Percentiles rank a stretch among this genome's conserved stretches.
phyloP scores from a whole-genome alignment of 176 grass and related monocot genomes.

The Lolium perenne region DNA sequence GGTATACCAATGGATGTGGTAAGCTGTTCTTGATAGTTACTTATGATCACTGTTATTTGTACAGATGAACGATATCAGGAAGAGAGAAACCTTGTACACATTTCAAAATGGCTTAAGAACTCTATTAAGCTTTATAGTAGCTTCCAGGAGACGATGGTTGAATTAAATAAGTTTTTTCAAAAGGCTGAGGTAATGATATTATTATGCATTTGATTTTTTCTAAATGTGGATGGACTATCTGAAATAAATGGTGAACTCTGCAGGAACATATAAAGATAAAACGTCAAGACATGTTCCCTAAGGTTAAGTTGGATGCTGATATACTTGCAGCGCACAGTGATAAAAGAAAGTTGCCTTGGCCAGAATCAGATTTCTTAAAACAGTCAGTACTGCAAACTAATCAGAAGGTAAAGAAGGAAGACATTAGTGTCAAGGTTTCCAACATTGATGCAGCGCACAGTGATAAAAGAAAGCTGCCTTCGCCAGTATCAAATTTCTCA shows the following conservation, averaged over 20 bases:
- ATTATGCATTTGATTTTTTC: conserved; percentile 28
- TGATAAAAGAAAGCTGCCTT: conserved; percentile 57
- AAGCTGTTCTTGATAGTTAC: conserved; percentile 34
- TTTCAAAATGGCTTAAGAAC: conserved; percentile 94
- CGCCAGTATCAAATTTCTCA: conserved; percentile 48
- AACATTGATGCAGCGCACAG: conserved; percentile 8
- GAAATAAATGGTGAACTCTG: conserved; percentile 35
- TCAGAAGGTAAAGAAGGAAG: conserved; percentile 51
- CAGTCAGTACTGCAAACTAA: conserved; percentile 46
- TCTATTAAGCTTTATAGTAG: conserved; percentile 69
- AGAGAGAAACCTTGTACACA: conserved; percentile 70
- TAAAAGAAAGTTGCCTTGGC: conserved; percentile 52
- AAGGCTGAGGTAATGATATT: conserved; percentile 67
- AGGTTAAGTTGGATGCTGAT: conserved; percentile 48
- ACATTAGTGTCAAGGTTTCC: conserved; percentile 16
- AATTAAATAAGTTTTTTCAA: conserved; percentile 72
- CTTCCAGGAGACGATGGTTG: conserved; percentile 74
- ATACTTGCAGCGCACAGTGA: conserved; percentile 19
- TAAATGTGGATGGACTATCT: conserved; percentile 11
- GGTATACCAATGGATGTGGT: neutral
- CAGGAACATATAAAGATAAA: conserved; percentile 62
- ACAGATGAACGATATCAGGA: conserved; percentile 89
- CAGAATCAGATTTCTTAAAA: conserved; percentile 53
- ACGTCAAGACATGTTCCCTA: conserved; percentile 34
- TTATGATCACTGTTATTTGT: conserved; percentile 41